Evolutionary conservation across 169 alveolate species (phyloP).

Genomic region (Eimeria acervulina): DNA sequence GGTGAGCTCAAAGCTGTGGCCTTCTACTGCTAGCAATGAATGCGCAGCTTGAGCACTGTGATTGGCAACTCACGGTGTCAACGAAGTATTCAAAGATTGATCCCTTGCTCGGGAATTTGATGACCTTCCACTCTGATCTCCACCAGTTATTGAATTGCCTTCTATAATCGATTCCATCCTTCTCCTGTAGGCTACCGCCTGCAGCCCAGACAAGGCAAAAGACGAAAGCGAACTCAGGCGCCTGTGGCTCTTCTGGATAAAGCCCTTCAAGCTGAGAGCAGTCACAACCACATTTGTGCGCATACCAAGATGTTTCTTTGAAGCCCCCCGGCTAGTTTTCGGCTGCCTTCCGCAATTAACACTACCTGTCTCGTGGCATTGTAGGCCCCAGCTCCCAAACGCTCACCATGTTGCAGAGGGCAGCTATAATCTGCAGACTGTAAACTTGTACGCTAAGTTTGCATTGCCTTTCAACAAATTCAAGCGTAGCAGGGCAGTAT

Average conservation of each 20-base stretch:
- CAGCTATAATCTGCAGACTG: constrained; percentile 90
- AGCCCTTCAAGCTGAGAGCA: constrained; percentile 86
- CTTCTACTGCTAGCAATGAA: background rate
- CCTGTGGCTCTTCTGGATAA: constrained; percentile 88
- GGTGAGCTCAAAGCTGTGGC: background rate
- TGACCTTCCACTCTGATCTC: constrained; percentile 97
- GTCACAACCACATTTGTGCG: background rate
- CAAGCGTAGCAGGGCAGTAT: constrained; percentile 94
- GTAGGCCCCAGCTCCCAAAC: background rate
- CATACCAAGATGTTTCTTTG: background rate
- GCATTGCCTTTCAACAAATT: constrained; percentile 93
- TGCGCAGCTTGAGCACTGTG: background rate
- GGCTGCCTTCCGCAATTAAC: background rate
- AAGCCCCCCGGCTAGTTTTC: background rate
- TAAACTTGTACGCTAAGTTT: constrained; percentile 93
- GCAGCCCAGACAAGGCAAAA: constrained; percentile 96
- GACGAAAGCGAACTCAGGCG: constrained; percentile 95
- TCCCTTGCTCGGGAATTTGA: constrained; percentile 97
- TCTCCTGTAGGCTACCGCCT: constrained; percentile 97
- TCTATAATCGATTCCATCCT: constrained; percentile 96
- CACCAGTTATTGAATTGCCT: constrained; percentile 97
- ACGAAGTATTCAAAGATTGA: constrained; percentile 97
- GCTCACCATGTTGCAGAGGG: constrained; percentile 93
- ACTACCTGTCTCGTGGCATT: background rate
- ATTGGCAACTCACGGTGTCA: constrained; percentile 88